Evolutionary conservation across 2,329 filamentous ascomycete genomes (phyloP).

Genomic region (Diplocarpon mali): DNA sequence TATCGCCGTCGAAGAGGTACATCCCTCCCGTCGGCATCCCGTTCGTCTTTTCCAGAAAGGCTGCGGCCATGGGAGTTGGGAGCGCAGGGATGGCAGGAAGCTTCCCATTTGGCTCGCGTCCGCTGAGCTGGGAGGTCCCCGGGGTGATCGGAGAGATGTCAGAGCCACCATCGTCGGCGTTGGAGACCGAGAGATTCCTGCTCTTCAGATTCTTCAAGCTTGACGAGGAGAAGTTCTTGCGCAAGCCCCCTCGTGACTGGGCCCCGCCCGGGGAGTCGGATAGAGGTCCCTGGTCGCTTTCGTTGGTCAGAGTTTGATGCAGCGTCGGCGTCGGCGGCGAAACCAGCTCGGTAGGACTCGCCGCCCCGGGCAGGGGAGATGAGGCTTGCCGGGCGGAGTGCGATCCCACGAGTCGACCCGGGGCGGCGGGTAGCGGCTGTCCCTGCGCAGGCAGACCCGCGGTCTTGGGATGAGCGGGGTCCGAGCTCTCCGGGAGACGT

Average conservation of each 20-base stretch:
- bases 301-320: constrained; percentile 21
- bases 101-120: constrained; percentile 33
- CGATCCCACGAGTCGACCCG: constrained; percentile 16
- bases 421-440: constrained; percentile 7
- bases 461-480: constrained; percentile 19
- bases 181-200: constrained; percentile 59
- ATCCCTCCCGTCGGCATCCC: constrained; percentile 54
- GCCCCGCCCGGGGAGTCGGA: constrained; percentile 42
- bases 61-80: constrained; percentile 55
- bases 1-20: constrained; percentile 74
- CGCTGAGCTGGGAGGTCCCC: constrained; percentile 40
- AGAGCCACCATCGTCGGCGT: constrained; percentile 47
- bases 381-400: constrained; percentile 22
- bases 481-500: constrained; percentile 11
- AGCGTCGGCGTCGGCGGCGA: constrained; percentile 26
- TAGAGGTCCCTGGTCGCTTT: constrained; percentile 29
- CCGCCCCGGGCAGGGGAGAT: constrained; percentile 17
- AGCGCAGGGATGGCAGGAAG: constrained; percentile 48
- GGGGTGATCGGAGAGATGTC: constrained; percentile 67
- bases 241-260: constrained; percentile 34
- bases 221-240: constrained; percentile 61
- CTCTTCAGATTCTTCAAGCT: constrained; percentile 62
- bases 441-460: constrained; percentile 18
- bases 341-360: constrained; percentile 19
- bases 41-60: constrained; percentile 47